These are phyloP conservation scores for Tricholoma matsutake DNA, from an alignment of 768 basidiomycete genomes.

Conservation along the genomic window DNA sequence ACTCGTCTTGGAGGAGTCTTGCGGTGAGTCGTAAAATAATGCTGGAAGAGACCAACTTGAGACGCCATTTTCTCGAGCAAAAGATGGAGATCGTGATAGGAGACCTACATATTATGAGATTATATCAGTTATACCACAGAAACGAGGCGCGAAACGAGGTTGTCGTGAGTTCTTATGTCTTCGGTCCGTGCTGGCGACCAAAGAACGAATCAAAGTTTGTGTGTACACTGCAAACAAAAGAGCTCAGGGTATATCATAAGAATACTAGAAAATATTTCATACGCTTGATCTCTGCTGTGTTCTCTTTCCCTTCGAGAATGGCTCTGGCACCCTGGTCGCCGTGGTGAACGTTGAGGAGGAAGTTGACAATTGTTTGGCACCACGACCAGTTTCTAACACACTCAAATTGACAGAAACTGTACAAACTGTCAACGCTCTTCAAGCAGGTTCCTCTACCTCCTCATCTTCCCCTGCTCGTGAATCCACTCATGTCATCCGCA, in stretches of 20 bases:
- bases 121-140: neutral
- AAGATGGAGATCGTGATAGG: neutral
- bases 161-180: neutral
- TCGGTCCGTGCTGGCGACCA: constrained; percentile 1
- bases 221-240: neutral
- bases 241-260: neutral
- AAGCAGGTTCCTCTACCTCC: no score
- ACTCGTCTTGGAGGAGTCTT: constrained; percentile 25
- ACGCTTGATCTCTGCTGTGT: neutral
- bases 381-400: neutral
- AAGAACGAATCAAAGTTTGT: neutral
- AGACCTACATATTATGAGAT: constrained; percentile 1
- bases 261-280: neutral
- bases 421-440: no score
- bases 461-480: no score
- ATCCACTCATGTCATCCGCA: no score
- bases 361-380: neutral
- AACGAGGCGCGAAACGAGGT: constrained; percentile 1
- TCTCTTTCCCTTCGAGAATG: neutral
- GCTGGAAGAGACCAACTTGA: constrained; percentile 21
- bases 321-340: neutral
- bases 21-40: constrained; percentile 26
- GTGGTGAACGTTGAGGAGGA: neutral
- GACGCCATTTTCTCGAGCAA: constrained; percentile 14
- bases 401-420: neutral